phyloP scores from a whole-genome alignment of 2,329 filamentous ascomycete genomes.

The Ophiostoma quercus region DNA sequence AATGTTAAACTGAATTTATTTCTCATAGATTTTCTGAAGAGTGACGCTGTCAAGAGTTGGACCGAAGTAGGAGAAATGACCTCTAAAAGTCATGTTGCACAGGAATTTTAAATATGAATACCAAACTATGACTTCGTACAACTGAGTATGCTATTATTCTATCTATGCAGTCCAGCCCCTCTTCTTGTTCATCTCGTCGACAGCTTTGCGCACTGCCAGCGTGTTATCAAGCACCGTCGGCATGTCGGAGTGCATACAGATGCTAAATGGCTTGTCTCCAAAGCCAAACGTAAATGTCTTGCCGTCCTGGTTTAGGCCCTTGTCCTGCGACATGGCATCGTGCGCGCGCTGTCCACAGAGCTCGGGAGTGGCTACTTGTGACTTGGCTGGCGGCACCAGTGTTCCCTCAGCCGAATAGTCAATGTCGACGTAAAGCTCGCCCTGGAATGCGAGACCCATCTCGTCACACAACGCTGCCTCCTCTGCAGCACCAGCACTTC shows the following conservation, averaged over 20 bases:
- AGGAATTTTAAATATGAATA: not conserved
- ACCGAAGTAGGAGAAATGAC: no score
- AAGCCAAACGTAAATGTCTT: constrained; percentile 29
- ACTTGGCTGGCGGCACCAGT: constrained; percentile 28
- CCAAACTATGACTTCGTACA: not conserved
- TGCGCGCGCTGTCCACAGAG: constrained; percentile 28
- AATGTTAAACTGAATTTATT: no score
- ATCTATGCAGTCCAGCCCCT: not conserved
- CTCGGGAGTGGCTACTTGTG: constrained; percentile 26
- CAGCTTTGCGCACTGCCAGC: constrained; percentile 28
- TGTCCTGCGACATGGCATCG: constrained; percentile 26
- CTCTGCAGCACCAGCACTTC: not conserved
- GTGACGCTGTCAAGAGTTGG: no score
- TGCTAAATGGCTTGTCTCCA: constrained; percentile 29
- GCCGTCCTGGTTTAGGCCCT: constrained; percentile 26
- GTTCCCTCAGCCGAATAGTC: constrained; percentile 28
- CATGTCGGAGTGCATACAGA: constrained; percentile 34
- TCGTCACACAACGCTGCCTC: constrained; percentile 29
- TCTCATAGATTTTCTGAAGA: no score
- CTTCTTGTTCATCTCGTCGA: constrained; percentile 24
- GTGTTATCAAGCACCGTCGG: constrained; percentile 32
- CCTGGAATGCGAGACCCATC: constrained; percentile 26
- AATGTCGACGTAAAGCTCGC: constrained; percentile 28
- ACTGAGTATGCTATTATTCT: not conserved
- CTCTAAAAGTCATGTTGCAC: no score